Base-by-base conservation (phyloP, 176 grass and related monocot species). In the Zoysia pacifica region DNA sequence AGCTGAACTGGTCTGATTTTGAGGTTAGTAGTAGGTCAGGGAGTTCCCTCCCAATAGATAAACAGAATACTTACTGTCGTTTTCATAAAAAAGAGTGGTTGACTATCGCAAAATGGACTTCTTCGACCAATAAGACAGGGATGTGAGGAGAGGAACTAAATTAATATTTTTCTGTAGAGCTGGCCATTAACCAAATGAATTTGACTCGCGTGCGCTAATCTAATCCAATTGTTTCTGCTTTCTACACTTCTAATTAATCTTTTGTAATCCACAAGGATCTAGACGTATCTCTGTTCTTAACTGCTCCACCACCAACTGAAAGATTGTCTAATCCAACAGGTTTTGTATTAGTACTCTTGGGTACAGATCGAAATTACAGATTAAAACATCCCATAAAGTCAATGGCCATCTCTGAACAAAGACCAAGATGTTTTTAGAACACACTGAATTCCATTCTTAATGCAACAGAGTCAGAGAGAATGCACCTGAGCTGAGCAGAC, bases 341-440 rank as follows among this genome's bases (percentile, higher is more conserved):
- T n/a, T 13, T 5, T 16, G 0, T 40, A 44, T 54, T 4, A 42
- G 41, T 28, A 15, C 45, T 75, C 45, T 75, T 8, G 3, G 45
- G 7, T 65, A 15, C 6, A 44, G 40, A 56, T 12, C 28, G 28
- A 28, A 28, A 28, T 28, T 28, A 45, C 3, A 5, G 35, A 58
- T 51, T 28, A 28, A 28, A 28, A 51, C 40, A 80, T 49, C 28
- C 41, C 12, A 7, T 36, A 1, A 85, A 78, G 83, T 78, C 56
- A 64, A 77, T 50, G 60, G 37, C 5, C 10, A 16, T 56, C 67
- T 5, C 54, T 16, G 11, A 39, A 72, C 45, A 54, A 73, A 73
- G 6, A 2, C 37, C 13, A 54, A 40, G 36, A 37, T 46, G 3
- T 12, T 7, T 28, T n/a, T 18, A 2, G 18, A 10, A 9, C 3